Evolutionary conservation across 2,329 filamentous ascomycete species (phyloP).

Genomic region (Aspergillus tanneri): DNA sequence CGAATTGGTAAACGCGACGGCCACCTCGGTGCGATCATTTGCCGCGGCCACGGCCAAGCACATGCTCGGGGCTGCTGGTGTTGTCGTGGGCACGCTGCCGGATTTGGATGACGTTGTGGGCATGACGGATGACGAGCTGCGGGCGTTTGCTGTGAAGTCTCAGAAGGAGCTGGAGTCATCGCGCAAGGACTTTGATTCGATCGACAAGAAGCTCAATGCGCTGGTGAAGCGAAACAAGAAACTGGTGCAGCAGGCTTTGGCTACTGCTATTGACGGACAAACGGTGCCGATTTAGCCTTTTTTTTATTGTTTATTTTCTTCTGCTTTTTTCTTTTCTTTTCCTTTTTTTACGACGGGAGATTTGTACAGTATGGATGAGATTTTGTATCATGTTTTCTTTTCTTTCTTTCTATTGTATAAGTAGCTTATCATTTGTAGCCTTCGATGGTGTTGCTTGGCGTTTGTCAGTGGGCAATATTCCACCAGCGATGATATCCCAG

Average conservation of each 20-base stretch:
- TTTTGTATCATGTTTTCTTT: neutral
- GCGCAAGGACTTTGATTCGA: conserved; percentile 62
- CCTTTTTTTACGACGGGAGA: too few species aligned
- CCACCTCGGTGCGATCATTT: conserved; percentile 36
- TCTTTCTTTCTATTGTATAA: neutral
- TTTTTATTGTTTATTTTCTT: too few species aligned
- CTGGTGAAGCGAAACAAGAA: conserved; percentile 46
- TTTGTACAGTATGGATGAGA: too few species aligned
- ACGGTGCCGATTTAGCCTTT: too few species aligned
- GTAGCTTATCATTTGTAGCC: too few species aligned
- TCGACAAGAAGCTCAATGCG: conserved; percentile 45
- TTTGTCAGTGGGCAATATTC: too few species aligned
- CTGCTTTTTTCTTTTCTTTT: too few species aligned
- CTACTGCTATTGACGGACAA: conserved; percentile 23
- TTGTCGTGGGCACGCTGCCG: conserved; percentile 32
- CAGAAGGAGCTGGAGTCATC: conserved; percentile 69
- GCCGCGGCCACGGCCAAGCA: conserved; percentile 40
- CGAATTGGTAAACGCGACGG: conserved; percentile 36
- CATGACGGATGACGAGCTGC: conserved; percentile 44
- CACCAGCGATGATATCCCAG: too few species aligned
- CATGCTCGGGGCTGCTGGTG: conserved; percentile 34
- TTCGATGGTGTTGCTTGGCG: too few species aligned
- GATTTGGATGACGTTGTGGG: conserved; percentile 43
- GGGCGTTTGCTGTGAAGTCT: conserved; percentile 40
- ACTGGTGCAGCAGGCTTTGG: conserved; percentile 42